phyloP scores from a whole-genome alignment of 768 basidiomycete genomes.

The Boletus tomentosulus region DNA sequence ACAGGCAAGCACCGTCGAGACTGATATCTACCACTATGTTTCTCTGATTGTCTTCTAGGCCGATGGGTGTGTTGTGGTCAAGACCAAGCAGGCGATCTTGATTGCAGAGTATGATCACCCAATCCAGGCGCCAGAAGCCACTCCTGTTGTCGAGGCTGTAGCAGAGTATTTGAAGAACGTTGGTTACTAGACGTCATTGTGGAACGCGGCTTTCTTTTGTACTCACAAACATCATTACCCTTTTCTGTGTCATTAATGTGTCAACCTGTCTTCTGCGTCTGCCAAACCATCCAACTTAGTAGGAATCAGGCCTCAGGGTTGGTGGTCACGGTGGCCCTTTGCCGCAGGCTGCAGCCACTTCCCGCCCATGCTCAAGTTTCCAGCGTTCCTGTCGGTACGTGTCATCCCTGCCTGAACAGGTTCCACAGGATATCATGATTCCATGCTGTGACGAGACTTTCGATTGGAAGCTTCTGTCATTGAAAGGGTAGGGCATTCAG shows the following conservation, averaged over 20 bases:
- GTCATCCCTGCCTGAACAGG: too few species aligned
- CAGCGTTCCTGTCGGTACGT: too few species aligned
- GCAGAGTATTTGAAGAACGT: conserved; percentile 72
- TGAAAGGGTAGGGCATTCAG: too few species aligned
- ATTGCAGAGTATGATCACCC: conserved; percentile 70
- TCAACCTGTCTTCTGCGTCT: conserved; percentile 16
- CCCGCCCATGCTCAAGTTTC: too few species aligned
- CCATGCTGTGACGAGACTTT: too few species aligned
- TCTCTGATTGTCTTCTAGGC: conserved; percentile 40
- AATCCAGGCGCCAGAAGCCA: conserved; percentile 60
- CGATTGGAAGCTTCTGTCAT: too few species aligned
- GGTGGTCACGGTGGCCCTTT: too few species aligned
- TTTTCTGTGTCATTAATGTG: conserved; percentile 13
- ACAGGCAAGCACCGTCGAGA: conserved; percentile 42
- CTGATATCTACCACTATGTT: background rate
- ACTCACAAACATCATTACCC: background rate
- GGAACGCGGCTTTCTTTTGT: background rate
- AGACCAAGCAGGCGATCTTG: conserved; percentile 79
- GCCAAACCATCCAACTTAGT: too few species aligned
- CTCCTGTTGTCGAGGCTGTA: conserved; percentile 57
- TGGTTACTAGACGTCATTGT: conserved; percentile 40
- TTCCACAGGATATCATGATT: too few species aligned
- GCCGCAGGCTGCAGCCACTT: too few species aligned
- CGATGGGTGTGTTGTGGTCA: conserved; percentile 68
- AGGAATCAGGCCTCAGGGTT: too few species aligned